These are phyloP conservation scores for Amphicarpaea edgeworthii DNA, from an alignment of 306 rosid species.

Conservation along the genomic window DNA sequence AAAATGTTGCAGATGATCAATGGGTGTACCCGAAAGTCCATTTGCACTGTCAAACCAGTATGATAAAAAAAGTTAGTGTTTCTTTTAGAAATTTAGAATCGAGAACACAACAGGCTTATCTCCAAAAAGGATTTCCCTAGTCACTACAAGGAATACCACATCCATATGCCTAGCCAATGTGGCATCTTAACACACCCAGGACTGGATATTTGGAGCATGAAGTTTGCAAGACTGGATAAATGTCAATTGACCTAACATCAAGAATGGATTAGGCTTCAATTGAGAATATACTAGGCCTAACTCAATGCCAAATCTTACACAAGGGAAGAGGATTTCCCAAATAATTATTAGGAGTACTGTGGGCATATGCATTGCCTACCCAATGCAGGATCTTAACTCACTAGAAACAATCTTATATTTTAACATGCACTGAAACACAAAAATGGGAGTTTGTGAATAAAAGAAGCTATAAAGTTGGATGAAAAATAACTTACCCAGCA, in stretches of 20 bases:
- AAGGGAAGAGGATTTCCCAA: not conserved
- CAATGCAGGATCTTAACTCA: not conserved
- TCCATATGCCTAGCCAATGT: not conserved
- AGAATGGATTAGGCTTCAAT: not conserved
- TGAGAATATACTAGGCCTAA: not conserved
- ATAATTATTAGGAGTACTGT: not conserved
- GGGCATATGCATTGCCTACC: not conserved
- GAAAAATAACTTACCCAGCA: slow-evolving; percentile 60
- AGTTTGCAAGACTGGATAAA: not conserved
- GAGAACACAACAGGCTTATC: not conserved
- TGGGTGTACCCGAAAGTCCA: slow-evolving; percentile 55
- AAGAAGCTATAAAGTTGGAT: not conserved
- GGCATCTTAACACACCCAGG: not conserved
- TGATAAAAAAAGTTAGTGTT: slow-evolving; percentile 43
- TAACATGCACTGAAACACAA: slow-evolving; percentile 27
- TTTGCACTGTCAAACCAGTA: slow-evolving; percentile 59
- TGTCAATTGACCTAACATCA: too few relatives aligned
- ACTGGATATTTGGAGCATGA: not conserved
- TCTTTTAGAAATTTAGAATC: slow-evolving; percentile 1
- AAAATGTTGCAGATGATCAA: slow-evolving; percentile 77
- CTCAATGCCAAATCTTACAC: not conserved
- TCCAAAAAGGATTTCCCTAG: not conserved
- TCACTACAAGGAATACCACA: not conserved
- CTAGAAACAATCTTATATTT: slow-evolving; percentile 29
- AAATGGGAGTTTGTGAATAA: slow-evolving; percentile 18